Evolutionary conservation across 805 yeast genomes (phyloP), one percentile per base, ranked within the genome.

Genomic region (Wickerhamiella kurtzmanii): DNA sequence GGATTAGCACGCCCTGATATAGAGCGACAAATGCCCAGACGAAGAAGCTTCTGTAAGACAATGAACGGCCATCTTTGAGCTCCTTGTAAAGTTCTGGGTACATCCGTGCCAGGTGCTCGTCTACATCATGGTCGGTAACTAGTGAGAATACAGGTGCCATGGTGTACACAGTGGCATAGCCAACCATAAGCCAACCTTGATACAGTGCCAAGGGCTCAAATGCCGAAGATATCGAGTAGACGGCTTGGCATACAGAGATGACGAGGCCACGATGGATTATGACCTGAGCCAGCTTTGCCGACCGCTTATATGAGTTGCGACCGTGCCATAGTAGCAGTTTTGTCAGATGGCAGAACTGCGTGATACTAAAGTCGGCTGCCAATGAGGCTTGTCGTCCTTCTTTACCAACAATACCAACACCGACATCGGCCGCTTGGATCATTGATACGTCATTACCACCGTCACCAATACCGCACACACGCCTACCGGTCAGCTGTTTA

Each of bases 401-500:
- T 63, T 92, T 92, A 35, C 99, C 99, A 18, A 92, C 98, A 54
- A 92, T 92, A 48, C 99, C 99, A 22, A 92, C 95, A 50, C 99
- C 99, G 8, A 92, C 96, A 67, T 94, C 96, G 0, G 99, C 98
- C 54, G 94, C 82, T 65, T 92, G 98, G 54, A 92, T 92, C 99
- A 92, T 92, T 56, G 94, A 83, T 32, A 92, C 99, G 65, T 92
- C 99, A 59, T 92, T 92, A 57, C 99, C 99, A 58, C 99, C 99
- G 64, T 92, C 99, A 48, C 99, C 99, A 55, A 92, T 94, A 60
- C 97, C 92, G 54, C 97, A 89, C 2, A 89, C 96, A 44, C 98
- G 70, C 59, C 84, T 85, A 3, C 85, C 84, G 0, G 97, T 92
- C 25, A 76, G 66, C 49, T 75, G 75, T 57, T 88, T 75, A 53